Conservation (phyloP, 2,329 filamentous ascomycete species). For the Erysiphe pulchra region DNA sequence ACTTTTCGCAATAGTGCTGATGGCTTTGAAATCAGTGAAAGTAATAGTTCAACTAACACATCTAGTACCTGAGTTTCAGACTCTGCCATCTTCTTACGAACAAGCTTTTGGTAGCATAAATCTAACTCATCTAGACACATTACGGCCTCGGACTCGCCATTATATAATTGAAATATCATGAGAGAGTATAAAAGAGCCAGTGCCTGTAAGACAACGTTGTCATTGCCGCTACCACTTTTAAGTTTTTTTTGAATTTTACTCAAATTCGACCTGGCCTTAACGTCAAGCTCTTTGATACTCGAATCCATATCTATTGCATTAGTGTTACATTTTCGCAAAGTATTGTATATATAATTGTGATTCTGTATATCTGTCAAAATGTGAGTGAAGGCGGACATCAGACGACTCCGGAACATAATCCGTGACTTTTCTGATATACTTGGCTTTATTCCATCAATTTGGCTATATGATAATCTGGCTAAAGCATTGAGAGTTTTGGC, state of each 20-base stretch:
- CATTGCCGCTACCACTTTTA: conserved; percentile 13
- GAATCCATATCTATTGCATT: conserved; percentile 26
- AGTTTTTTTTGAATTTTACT: conserved; percentile 23
- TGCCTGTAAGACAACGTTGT: conserved; percentile 22
- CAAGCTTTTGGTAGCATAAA: conserved; percentile 41
- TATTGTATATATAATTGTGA: conserved; percentile 17
- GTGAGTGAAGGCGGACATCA: conserved; percentile 31
- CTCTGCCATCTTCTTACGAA: conserved; percentile 25
- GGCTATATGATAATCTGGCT: conserved; percentile 27
- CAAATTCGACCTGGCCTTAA: conserved; percentile 26
- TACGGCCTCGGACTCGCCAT: conserved; percentile 66
- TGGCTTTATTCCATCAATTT: conserved; percentile 17
- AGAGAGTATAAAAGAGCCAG: conserved; percentile 64
- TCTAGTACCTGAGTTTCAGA: conserved; percentile 33
- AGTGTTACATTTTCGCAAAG: conserved; percentile 8
- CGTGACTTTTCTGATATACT: conserved; percentile 25
- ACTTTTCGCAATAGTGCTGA: conserved; percentile 68
- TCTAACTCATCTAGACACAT: conserved; percentile 62
- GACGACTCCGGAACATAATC: conserved; percentile 27
- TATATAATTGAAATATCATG: conserved; percentile 70
- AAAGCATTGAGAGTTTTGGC: conserved; percentile 14
- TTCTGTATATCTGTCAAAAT: conserved; percentile 27
- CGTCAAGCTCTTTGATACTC: conserved; percentile 25
- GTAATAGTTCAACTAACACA: conserved; percentile 60
- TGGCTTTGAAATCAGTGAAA: conserved; percentile 71